Conservation (phyloP, 2,329 filamentous ascomycete species). For the Ophiocordyceps australis region DNA sequence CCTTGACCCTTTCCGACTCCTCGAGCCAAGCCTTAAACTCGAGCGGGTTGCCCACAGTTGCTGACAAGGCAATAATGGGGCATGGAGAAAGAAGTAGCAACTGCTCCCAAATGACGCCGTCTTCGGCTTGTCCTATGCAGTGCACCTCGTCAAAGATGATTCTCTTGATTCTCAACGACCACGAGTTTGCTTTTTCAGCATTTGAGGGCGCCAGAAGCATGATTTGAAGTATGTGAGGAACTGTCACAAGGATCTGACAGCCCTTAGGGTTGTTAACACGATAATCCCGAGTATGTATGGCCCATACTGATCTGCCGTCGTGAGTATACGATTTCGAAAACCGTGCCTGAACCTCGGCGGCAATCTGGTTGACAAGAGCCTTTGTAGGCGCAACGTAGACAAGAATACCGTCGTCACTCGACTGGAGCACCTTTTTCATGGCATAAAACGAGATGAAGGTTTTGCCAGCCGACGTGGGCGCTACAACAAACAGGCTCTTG, state of each 20-base stretch:
- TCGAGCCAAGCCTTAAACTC: conserved; percentile 54
- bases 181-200: conserved; percentile 32
- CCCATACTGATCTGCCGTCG: conserved; percentile 53
- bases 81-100: conserved; percentile 56
- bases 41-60: conserved; percentile 58
- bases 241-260: conserved; percentile 61
- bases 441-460: conserved; percentile 76
- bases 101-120: conserved; percentile 66
- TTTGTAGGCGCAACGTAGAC: conserved; percentile 73
- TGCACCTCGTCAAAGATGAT: conserved; percentile 78
- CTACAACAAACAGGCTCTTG: conserved; percentile 56
- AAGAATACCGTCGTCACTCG: conserved; percentile 49
- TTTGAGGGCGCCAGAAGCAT: conserved; percentile 53
- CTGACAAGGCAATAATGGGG: conserved; percentile 62
- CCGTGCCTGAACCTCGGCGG: conserved; percentile 56
- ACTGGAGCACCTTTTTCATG: conserved; percentile 57
- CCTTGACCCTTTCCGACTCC: conserved; percentile 42
- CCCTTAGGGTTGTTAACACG: conserved; percentile 54
- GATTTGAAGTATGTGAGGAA: conserved; percentile 63
- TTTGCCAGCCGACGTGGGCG: conserved; percentile 64
- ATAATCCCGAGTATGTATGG: conserved; percentile 60
- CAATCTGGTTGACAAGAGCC: conserved; percentile 69
- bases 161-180: conserved; percentile 49
- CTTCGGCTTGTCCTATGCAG: conserved; percentile 59
- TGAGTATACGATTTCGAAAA: conserved; percentile 50